phyloP scores from a whole-genome alignment of 2,329 filamentous ascomycete genomes.

The Akanthomyces lecanii region DNA sequence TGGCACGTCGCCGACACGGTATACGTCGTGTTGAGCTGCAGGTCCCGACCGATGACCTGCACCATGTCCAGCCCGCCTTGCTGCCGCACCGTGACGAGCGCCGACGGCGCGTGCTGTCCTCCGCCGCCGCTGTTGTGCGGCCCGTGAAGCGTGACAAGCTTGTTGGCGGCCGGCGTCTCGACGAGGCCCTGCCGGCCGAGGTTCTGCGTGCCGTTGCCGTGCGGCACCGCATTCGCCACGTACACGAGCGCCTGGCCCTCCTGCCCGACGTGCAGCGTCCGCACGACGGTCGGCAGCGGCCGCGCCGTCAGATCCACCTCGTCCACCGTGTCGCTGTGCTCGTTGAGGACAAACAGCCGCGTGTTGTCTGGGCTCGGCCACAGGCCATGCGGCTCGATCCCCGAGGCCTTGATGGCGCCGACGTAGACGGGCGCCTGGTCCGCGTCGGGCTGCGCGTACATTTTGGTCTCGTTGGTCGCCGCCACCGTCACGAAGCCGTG shows the following conservation, averaged over 20 bases:
- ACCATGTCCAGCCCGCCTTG: constrained; percentile 19
- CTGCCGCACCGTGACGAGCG: constrained; percentile 18
- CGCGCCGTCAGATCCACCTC: constrained; percentile 15
- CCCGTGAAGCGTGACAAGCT: constrained; percentile 5
- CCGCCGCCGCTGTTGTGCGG: neutral
- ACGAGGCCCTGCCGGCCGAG: constrained; percentile 17
- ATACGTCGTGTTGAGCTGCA: constrained; percentile 18
- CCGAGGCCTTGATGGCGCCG: constrained; percentile 13
- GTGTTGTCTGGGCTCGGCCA: constrained; percentile 20
- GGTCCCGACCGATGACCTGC: constrained; percentile 18
- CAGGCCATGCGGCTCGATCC: constrained; percentile 18
- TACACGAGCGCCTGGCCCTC: constrained; percentile 20
- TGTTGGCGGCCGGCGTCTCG: constrained; percentile 14
- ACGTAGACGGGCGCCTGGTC: constrained; percentile 12
- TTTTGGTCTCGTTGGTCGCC: constrained; percentile 14
- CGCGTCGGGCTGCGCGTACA: constrained; percentile 15
- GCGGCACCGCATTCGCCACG: constrained; percentile 16
- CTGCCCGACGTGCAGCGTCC: constrained; percentile 17
- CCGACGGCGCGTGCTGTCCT: neutral
- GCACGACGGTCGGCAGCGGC: neutral
- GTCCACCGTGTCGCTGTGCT: constrained; percentile 19
- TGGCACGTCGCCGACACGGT: constrained; percentile 14
- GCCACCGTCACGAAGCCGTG: constrained; percentile 19
- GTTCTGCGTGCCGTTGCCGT: constrained; percentile 16
- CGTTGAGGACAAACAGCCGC: constrained; percentile 18